A percentile compares a stretch with the other conserved stretches of the same genome.
Evolutionary conservation across 225 moss, liverwort and hornwort species (phyloP).

Genomic region (Marchantia polymorpha): DNA sequence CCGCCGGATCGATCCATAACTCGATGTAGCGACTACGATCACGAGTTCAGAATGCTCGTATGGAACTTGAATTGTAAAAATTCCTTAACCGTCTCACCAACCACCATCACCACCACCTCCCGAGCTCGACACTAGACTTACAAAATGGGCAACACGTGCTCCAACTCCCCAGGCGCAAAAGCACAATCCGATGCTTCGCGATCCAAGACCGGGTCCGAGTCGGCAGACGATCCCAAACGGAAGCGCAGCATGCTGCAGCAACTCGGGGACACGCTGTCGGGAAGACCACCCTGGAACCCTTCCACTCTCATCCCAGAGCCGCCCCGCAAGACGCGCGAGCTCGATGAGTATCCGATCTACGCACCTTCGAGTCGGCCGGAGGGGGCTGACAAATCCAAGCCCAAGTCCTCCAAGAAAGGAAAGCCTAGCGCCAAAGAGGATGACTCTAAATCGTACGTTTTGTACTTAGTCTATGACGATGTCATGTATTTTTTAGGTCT

Average conservation of each 20-base stretch:
- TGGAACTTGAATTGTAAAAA: conserved; percentile 14
- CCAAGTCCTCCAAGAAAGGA: background rate
- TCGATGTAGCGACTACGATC: background rate
- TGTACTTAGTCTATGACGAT: background rate
- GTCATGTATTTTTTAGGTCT: background rate
- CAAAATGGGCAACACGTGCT: conserved; percentile 14
- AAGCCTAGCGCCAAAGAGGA: background rate
- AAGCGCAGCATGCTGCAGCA: background rate
- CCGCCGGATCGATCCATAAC: background rate
- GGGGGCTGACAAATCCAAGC: background rate
- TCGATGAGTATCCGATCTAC: conserved; percentile 15
- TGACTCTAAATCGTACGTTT: background rate
- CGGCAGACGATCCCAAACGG: background rate
- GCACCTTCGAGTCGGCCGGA: background rate
- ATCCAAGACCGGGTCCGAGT: background rate
- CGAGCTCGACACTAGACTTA: background rate
- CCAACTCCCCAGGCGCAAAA: too few relatives aligned
- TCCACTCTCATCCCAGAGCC: background rate
- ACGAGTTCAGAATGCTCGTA: background rate
- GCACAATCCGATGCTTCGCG: too few relatives aligned
- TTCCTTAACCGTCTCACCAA: background rate
- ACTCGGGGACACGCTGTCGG: background rate
- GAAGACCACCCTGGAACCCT: conserved; percentile 20
- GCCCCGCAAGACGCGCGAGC: conserved; percentile 12
- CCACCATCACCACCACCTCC: too few relatives aligned